phyloP scores from a whole-genome alignment of 2,329 filamentous ascomycete species.

The Geosmithia flava region DNA sequence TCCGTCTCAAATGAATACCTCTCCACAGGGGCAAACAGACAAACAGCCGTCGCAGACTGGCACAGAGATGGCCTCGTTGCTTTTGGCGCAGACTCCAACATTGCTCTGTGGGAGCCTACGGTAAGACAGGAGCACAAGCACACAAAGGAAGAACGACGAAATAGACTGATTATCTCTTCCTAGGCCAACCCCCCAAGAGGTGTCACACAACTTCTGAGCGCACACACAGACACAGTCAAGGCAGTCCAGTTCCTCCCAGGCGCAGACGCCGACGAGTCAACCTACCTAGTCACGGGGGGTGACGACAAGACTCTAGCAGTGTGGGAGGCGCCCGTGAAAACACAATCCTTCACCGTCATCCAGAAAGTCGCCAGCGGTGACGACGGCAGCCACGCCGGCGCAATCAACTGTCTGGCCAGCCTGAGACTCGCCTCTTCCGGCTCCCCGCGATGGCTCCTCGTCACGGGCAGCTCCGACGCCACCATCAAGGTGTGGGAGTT shows the following conservation, averaged over 20 bases:
- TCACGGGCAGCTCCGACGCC: slow-evolving; percentile 74
- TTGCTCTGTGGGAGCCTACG: slow-evolving; percentile 76
- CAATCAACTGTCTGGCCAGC: slow-evolving; percentile 58
- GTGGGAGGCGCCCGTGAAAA: slow-evolving; percentile 39
- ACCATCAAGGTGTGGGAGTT: slow-evolving; percentile 61
- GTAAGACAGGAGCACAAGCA: slow-evolving; percentile 45
- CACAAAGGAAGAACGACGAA: background rate
- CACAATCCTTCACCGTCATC: slow-evolving; percentile 22
- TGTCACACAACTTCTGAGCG: slow-evolving; percentile 53
- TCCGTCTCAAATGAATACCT: slow-evolving; percentile 38
- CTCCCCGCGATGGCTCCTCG: slow-evolving; percentile 34
- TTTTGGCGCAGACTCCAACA: slow-evolving; percentile 79
- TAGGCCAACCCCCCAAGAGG: slow-evolving; percentile 35
- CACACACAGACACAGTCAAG: slow-evolving; percentile 72
- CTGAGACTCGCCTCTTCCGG: slow-evolving; percentile 15
- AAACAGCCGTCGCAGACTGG: slow-evolving; percentile 88
- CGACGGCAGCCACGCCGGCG: slow-evolving; percentile 50
- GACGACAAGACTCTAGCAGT: slow-evolving; percentile 67
- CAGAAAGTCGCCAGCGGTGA: slow-evolving; percentile 26
- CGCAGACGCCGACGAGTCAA: slow-evolving; percentile 27
- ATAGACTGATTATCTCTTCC: background rate
- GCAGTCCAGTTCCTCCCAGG: slow-evolving; percentile 64
- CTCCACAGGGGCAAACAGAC: slow-evolving; percentile 77
- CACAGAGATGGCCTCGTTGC: slow-evolving; percentile 60
- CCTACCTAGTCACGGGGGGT: slow-evolving; percentile 64